Base-by-base conservation (phyloP, 2,329 filamentous ascomycete species). In the Scedosporium minutisporum region DNA sequence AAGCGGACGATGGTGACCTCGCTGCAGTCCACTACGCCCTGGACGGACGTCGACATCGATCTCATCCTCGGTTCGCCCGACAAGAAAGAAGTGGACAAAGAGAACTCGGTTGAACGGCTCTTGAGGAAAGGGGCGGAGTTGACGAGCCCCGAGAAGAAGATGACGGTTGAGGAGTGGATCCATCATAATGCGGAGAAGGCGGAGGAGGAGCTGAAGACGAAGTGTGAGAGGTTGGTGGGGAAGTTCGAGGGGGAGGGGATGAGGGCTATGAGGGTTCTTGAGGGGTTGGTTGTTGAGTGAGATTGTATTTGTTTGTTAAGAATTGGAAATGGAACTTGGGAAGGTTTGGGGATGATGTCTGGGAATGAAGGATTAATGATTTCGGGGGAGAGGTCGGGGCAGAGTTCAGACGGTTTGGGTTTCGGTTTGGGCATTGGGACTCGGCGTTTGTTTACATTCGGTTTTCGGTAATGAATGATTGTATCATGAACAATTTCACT, bases 81-180 rank as follows among this genome's bases (percentile, higher is more conserved):
- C 14, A 23, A 25, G 38, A 38, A 62, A n/a, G 16, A 58, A 7
- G 62, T 51, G 41, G 76, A 68, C 75, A 41, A 58, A 12, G 78
- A 81, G 53, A 81, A 82, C 18, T 58, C 18, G 21, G 76, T 77
- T 1, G 76, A 77, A 18, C 74, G 76, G 9, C 76, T 85, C 27
- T 71, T 87, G 16, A 79, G 77, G 63, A 78, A 81, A 46, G 85
- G 84, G 12, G 80, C 80, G 0, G 83, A 83, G 14, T 75, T 99
- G 61, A 88, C 84, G 2, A 89, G 82, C 61, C 84, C 87, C 0
- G 95, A 97, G 77, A 92, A 89, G 78, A 80, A 82, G 44, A 96
- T 99, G 93, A 93, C 87, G 4, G 91, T 97, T 0, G 91, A 96
- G 73, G 87, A 97, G 73, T 99, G 93, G 91, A 89, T 99, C 46